A percentile compares a stretch with the other conserved stretches of the same genome.
Conservation (phyloP, 257 asterid genomes). For the Solanum raphanifolium region DNA sequence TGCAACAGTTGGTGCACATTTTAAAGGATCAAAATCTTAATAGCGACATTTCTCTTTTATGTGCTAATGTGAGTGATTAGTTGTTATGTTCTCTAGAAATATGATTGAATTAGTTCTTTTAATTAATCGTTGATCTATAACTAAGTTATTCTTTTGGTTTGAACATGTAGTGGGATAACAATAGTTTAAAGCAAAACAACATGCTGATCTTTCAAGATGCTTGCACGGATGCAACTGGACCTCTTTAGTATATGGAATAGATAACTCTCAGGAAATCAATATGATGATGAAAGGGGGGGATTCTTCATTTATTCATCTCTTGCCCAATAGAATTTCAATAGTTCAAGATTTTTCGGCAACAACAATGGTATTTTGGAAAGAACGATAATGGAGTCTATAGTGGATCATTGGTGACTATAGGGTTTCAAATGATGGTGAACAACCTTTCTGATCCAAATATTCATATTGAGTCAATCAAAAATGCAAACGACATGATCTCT, state of each 20-base stretch:
- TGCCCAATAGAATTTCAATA: neutral
- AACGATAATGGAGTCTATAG: neutral
- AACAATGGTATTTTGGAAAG: no score
- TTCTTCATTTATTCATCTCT: neutral
- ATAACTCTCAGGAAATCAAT: neutral
- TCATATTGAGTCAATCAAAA: no score
- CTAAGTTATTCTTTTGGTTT: neutral
- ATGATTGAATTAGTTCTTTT: neutral
- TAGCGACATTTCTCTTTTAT: neutral
- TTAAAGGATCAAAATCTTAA: neutral
- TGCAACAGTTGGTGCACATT: no score
- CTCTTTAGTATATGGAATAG: neutral
- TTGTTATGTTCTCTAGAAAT: no score
- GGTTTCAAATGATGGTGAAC: neutral
- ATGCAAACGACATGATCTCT: neutral
- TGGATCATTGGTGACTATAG: neutral
- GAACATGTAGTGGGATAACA: no score
- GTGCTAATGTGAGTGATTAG: neutral
- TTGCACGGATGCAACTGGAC: neutral
- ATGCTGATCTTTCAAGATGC: neutral
- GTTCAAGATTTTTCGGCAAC: neutral
- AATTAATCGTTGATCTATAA: no score
- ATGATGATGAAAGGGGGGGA: no score
- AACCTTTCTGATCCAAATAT: no score
- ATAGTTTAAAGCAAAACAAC: neutral